Conservation (phyloP, 2,329 filamentous ascomycete species). For the Pyricularia grisea region DNA sequence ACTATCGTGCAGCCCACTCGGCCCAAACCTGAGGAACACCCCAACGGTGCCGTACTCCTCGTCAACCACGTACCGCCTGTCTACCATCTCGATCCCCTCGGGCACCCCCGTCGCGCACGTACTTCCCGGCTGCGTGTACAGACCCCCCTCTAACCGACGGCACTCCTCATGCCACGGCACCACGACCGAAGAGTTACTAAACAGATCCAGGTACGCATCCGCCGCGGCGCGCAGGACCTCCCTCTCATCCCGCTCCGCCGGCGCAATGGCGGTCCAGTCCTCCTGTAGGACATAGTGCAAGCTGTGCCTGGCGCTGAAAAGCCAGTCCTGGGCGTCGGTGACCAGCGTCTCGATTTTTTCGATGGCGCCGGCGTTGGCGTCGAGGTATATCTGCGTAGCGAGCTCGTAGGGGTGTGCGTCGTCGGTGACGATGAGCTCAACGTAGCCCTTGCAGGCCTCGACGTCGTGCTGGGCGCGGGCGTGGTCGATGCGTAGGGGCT, state of each 20-base stretch:
- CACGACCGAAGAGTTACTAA: constrained; percentile 17
- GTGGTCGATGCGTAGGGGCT: constrained; percentile 21
- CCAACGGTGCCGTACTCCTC: constrained; percentile 16
- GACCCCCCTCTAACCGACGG: constrained; percentile 17
- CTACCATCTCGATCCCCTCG: constrained; percentile 11
- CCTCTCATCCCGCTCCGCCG: constrained; percentile 14
- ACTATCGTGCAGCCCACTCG: constrained; percentile 18
- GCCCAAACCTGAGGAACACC: constrained; percentile 20
- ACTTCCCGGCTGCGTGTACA: constrained; percentile 16
- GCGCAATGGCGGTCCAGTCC: constrained; percentile 16
- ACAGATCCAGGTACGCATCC: constrained; percentile 27
- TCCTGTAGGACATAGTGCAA: constrained; percentile 21
- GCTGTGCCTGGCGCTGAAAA: constrained; percentile 25
- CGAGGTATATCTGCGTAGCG: constrained; percentile 24
- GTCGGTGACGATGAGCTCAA: constrained; percentile 26
- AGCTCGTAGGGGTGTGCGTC: constrained; percentile 24
- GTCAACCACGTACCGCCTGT: constrained; percentile 19
- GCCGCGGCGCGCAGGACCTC: constrained; percentile 19
- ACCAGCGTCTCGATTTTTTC: constrained; percentile 22
- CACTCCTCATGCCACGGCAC: constrained; percentile 28
- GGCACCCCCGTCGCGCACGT: constrained; percentile 15
- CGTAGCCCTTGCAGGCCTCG: constrained; percentile 26
- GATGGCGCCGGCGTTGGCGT: constrained; percentile 7
- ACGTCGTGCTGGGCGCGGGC: constrained; percentile 23
- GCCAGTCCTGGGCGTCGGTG: constrained; percentile 23